Evolutionary conservation across 1,139 yeast species (phyloP).

Genomic region (Hansenula sp.): DNA sequence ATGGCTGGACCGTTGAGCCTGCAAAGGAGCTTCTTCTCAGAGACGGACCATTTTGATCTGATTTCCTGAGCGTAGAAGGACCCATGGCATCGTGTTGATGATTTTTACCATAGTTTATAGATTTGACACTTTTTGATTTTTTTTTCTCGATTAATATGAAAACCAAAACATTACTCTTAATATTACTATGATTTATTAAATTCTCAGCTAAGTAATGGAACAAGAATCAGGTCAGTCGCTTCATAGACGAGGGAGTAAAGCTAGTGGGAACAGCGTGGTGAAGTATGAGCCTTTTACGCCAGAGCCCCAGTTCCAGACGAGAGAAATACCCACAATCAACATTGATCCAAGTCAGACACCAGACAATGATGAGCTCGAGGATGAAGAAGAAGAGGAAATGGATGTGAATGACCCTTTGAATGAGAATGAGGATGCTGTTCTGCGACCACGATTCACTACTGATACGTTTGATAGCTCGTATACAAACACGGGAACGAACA

Average conservation of each 20-base stretch:
- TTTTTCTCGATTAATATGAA: no score
- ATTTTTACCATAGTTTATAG: no score
- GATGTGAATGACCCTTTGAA: background rate
- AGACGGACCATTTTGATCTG: background rate
- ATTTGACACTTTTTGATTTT: background rate
- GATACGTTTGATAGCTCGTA: background rate
- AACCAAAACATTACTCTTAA: background rate
- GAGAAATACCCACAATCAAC: constrained; percentile 1
- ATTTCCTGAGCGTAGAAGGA: background rate
- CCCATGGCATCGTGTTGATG: background rate
- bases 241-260: background rate
- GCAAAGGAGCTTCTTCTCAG: constrained; percentile 5
- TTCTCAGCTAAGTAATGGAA: background rate
- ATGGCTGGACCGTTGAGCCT: constrained; percentile 27
- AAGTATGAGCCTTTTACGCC: background rate
- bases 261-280: background rate
- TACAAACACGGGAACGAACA: background rate
- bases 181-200: no score
- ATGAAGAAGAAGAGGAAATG: background rate
- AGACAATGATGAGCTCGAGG: background rate
- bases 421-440: background rate
- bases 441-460: background rate
- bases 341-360: background rate
- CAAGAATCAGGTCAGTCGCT: background rate
- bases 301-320: background rate